phyloP scores from a whole-genome alignment of 164 flowering plant genomes.

The Sedum album region DNA sequence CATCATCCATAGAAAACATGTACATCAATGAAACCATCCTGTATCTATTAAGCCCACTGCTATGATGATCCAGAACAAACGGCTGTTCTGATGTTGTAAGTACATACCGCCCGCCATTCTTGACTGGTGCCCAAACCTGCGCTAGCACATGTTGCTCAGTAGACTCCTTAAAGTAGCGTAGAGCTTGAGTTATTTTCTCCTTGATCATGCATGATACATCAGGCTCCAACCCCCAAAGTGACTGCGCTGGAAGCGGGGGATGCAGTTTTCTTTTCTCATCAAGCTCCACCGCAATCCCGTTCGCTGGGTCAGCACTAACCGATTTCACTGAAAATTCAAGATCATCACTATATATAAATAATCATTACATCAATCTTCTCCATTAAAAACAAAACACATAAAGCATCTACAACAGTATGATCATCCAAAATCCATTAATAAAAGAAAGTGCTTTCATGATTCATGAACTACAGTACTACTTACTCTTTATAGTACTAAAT shows the following conservation, averaged over 20 bases:
- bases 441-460: too few relatives aligned
- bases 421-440: too few relatives aligned
- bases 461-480: too few relatives aligned
- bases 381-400: background rate
- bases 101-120: slow-evolving; percentile 45
- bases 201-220: slow-evolving; percentile 67
- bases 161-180: slow-evolving; percentile 67
- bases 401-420: too few relatives aligned
- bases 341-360: slow-evolving; percentile 4
- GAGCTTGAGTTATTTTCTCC: slow-evolving; percentile 85
- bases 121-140: slow-evolving; percentile 97
- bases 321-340: slow-evolving; percentile 16
- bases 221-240: slow-evolving; percentile 24
- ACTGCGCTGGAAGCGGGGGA: slow-evolving; percentile 21
- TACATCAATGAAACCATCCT: slow-evolving; percentile 74
- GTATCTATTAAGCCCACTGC: slow-evolving; percentile 71
- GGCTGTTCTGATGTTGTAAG: slow-evolving; percentile 97
- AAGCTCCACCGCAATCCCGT: slow-evolving; percentile 22
- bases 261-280: slow-evolving; percentile 24
- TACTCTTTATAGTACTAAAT: too few relatives aligned
- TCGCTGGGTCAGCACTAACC: slow-evolving; percentile 29
- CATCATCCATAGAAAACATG: slow-evolving; percentile 69
- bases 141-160: slow-evolving; percentile 78
- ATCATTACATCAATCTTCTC: background rate
- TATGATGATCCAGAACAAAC: slow-evolving; percentile 73